phyloP scores from a whole-genome alignment of 2,329 filamentous ascomycete genomes.

The Aspergillus amoenus region DNA sequence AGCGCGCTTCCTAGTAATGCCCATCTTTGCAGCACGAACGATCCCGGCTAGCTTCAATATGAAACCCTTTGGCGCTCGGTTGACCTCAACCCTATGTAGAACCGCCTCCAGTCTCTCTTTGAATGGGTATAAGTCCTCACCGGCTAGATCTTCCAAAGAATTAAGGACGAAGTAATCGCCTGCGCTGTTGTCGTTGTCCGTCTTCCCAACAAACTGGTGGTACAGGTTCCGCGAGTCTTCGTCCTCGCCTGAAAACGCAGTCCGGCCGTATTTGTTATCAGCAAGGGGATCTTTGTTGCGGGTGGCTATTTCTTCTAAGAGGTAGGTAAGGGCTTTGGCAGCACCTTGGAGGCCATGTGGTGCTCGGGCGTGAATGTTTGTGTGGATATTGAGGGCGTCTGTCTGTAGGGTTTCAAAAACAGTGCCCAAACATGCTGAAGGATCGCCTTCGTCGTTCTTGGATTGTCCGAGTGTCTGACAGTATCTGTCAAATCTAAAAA shows the following conservation, averaged over 20 bases:
- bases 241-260: constrained; percentile 35
- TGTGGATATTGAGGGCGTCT: constrained; percentile 31
- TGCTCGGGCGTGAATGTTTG: constrained; percentile 33
- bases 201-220: constrained; percentile 39
- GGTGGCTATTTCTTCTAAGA: constrained; percentile 38
- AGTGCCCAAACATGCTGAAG: constrained; percentile 26
- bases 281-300: constrained; percentile 43
- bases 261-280: constrained; percentile 35
- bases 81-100: constrained; percentile 45
- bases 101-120: constrained; percentile 29
- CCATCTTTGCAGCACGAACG: constrained; percentile 28
- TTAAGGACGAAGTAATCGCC: constrained; percentile 39
- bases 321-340: constrained; percentile 36
- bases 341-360: constrained; percentile 40
- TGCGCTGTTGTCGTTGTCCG: constrained; percentile 23
- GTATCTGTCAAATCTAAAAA: constrained; percentile 43
- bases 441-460: constrained; percentile 16
- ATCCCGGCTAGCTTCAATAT: constrained; percentile 33
- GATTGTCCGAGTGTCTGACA: constrained; percentile 26
- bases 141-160: constrained; percentile 36
- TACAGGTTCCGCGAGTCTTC: constrained; percentile 45
- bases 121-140: constrained; percentile 31
- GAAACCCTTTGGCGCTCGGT: constrained; percentile 38
- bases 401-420: constrained; percentile 33
- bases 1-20: constrained; percentile 30